Percentiles rank a stretch among this genome's conserved stretches.
Conservation (phyloP, 1,139 yeast species). For the Yamadazyma mexicana region DNA sequence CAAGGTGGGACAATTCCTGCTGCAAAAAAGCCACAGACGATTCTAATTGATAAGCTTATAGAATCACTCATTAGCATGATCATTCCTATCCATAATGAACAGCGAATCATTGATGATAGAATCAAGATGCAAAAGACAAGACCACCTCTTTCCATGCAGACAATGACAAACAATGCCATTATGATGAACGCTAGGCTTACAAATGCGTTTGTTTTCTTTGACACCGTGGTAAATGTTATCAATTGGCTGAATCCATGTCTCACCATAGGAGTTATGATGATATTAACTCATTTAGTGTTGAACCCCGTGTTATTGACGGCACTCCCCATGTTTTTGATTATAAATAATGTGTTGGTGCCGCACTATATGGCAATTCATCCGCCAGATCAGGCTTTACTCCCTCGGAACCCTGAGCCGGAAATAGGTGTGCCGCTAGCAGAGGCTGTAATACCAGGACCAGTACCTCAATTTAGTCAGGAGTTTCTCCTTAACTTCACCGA, state of each 20-base stretch:
- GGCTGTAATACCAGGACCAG: conserved; percentile 64
- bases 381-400: conserved; percentile 31
- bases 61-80: conserved; percentile 72
- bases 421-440: conserved; percentile 51
- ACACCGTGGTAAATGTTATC: conserved; percentile 51
- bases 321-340: conserved; percentile 54
- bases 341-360: conserved; percentile 65
- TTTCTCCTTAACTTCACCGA: conserved; percentile 79
- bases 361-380: conserved; percentile 54
- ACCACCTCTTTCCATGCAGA: conserved; percentile 68
- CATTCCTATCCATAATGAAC: conserved; percentile 58
- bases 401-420: conserved; percentile 53
- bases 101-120: conserved; percentile 46
- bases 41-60: conserved; percentile 65
- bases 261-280: conserved; percentile 58
- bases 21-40: conserved; percentile 17
- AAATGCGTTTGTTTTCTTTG: conserved; percentile 58
- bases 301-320: conserved; percentile 59
- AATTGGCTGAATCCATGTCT: conserved; percentile 66
- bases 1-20: no score
- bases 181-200: conserved; percentile 65
- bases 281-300: conserved; percentile 59
- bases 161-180: conserved; percentile 70
- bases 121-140: conserved; percentile 59
- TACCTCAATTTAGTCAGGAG: conserved; percentile 77